Evolutionary conservation across 2,329 filamentous ascomycete genomes (phyloP).

Genomic region (Colletotrichum camelliae): DNA sequence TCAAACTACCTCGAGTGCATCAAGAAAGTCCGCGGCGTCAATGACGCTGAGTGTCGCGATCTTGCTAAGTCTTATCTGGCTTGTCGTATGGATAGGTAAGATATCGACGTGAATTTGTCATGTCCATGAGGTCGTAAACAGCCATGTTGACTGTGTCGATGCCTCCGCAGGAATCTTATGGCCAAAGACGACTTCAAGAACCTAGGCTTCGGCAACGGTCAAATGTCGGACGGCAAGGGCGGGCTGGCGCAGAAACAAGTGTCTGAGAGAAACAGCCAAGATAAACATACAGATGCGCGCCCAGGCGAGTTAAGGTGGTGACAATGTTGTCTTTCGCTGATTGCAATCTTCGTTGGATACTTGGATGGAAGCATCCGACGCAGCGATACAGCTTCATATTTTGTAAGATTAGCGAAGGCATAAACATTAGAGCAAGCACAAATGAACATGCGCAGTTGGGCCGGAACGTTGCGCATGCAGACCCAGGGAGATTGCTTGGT

Average conservation of each 20-base stretch:
- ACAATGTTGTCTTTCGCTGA: neutral
- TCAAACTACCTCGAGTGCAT: constrained; percentile 85
- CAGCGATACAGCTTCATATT: neutral
- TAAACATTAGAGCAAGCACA: neutral
- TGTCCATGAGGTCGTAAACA: neutral
- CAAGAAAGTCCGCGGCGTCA: constrained; percentile 81
- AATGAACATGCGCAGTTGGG: neutral
- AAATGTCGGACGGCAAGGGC: constrained; percentile 24
- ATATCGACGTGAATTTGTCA: constrained; percentile 15
- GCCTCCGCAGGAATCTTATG: constrained; percentile 81
- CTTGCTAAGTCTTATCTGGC: constrained; percentile 87
- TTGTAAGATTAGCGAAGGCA: neutral
- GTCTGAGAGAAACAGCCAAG: neutral
- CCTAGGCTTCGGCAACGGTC: constrained; percentile 69
- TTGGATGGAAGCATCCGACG: neutral
- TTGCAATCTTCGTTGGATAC: neutral
- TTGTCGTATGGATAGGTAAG: constrained; percentile 94
- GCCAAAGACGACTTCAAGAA: constrained; percentile 95
- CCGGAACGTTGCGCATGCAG: neutral
- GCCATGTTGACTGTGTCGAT: neutral
- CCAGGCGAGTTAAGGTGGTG: constrained; percentile 41
- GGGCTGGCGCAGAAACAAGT: constrained; percentile 26
- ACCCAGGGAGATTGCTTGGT: neutral
- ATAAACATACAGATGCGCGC: neutral
- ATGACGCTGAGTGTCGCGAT: constrained; percentile 83